phyloP scores from a whole-genome alignment of 2,329 filamentous ascomycete species.

The Phialophora verrucosa region DNA sequence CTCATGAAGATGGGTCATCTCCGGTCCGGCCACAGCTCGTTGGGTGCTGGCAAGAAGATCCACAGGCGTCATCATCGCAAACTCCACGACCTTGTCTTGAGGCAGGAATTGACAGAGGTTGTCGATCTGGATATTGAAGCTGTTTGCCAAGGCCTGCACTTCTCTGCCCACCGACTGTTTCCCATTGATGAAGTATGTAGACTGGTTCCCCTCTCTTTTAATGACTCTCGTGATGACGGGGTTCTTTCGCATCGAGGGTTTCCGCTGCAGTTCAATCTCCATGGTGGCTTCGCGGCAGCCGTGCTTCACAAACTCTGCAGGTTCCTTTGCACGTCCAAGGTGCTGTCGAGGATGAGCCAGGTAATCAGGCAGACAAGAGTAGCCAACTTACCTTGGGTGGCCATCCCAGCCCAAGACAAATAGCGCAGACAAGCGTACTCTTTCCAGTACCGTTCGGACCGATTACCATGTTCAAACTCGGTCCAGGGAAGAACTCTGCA shows the following conservation, averaged over 20 bases:
- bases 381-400: slow-evolving; percentile 62
- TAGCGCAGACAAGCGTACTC: slow-evolving; percentile 94
- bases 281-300: slow-evolving; percentile 77
- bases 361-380: background rate
- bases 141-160: slow-evolving; percentile 70
- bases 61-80: slow-evolving; percentile 80
- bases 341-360: slow-evolving; percentile 53
- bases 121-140: slow-evolving; percentile 90
- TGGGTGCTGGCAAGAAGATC: slow-evolving; percentile 85
- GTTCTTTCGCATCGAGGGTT: slow-evolving; percentile 59
- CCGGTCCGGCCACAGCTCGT: slow-evolving; percentile 79
- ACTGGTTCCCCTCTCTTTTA: slow-evolving; percentile 78
- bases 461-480: slow-evolving; percentile 97
- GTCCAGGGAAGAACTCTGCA: slow-evolving; percentile 88
- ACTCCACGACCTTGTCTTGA: slow-evolving; percentile 94
- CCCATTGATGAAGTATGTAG: slow-evolving; percentile 78
- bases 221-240: slow-evolving; percentile 77
- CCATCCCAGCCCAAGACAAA: slow-evolving; percentile 90
- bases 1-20: slow-evolving; percentile 81
- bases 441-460: slow-evolving; percentile 99
- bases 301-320: slow-evolving; percentile 93
- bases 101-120: slow-evolving; percentile 97
- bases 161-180: slow-evolving; percentile 64
- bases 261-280: slow-evolving; percentile 83
- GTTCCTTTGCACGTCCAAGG: slow-evolving; percentile 81